Conservation (phyloP, 1,284 basidiomycete genomes). For the Tilletia indica region DNA sequence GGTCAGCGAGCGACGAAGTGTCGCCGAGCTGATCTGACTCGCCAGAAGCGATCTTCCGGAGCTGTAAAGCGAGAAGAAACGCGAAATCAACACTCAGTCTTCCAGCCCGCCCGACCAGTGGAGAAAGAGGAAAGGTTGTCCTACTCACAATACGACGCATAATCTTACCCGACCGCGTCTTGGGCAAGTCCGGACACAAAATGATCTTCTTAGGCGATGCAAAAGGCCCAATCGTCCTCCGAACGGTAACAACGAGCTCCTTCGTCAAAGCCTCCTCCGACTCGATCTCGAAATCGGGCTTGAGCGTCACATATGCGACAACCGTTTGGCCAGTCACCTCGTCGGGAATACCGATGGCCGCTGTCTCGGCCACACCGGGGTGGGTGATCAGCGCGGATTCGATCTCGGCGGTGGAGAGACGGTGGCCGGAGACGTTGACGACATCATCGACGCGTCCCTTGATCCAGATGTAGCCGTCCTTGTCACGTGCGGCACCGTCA, state of each 20-base stretch:
- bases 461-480: conserved; percentile 86
- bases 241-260: conserved; percentile 88
- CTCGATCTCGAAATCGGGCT: conserved; percentile 75
- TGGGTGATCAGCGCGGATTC: conserved; percentile 93
- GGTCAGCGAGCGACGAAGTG: conserved; percentile 79
- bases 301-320: conserved; percentile 61
- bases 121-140: neutral
- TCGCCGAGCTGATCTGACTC: conserved; percentile 84
- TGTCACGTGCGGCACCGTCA: conserved; percentile 89
- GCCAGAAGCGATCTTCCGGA: conserved; percentile 88
- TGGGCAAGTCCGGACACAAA: conserved; percentile 80
- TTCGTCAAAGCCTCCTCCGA: conserved; percentile 74
- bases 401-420: conserved; percentile 94
- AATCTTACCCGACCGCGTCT: conserved; percentile 89
- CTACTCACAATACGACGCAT: conserved; percentile 20
- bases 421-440: conserved; percentile 76
- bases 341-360: conserved; percentile 58
- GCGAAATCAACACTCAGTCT: neutral
- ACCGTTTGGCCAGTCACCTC: conserved; percentile 55
- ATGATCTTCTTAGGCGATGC: conserved; percentile 75
- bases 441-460: conserved; percentile 91
- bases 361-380: conserved; percentile 91
- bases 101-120: neutral
- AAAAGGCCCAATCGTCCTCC: conserved; percentile 84
- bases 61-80: conserved; percentile 71